Evolutionary conservation across 202 grass and related monocot species (phyloP).

Genomic region (Schoenoplectus tabernaemontani): DNA sequence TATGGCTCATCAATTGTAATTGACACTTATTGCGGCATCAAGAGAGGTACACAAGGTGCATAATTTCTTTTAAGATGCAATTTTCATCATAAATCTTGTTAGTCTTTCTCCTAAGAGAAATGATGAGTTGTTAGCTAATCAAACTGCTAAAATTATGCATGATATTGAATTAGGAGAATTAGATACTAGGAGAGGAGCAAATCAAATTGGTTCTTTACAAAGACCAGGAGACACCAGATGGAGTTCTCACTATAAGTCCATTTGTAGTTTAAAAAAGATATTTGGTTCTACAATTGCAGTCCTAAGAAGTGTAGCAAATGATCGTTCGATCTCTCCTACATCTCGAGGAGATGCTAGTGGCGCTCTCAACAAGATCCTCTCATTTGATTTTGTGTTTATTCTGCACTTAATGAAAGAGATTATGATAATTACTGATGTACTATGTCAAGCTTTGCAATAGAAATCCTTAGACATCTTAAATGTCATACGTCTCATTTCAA

Average conservation of each 20-base stretch:
- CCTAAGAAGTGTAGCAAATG: neutral
- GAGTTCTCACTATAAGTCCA: too few relatives aligned
- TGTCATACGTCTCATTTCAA: too few relatives aligned
- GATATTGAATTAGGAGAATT: neutral
- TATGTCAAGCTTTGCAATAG: too few relatives aligned
- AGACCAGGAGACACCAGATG: too few relatives aligned
- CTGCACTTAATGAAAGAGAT: too few relatives aligned
- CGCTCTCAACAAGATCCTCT: neutral
- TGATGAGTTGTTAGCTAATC: neutral
- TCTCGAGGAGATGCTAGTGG: neutral
- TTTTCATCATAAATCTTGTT: neutral
- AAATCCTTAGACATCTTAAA: too few relatives aligned
- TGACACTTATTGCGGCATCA: neutral
- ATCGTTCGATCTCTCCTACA: neutral
- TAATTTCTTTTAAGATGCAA: neutral
- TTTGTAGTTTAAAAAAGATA: neutral
- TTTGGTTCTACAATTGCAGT: neutral
- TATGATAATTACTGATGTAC: too few relatives aligned
- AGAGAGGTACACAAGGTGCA: neutral
- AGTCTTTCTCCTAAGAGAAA: neutral
- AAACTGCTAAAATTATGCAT: neutral
- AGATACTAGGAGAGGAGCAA: neutral
- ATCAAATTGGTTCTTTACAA: too few relatives aligned
- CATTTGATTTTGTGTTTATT: neutral
- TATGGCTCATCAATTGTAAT: neutral